A percentile compares a stretch with the other conserved stretches of the same genome.
These are phyloP conservation scores for Naumovozyma baii DNA, from an alignment of 805 yeast species.

Conservation along the genomic window DNA sequence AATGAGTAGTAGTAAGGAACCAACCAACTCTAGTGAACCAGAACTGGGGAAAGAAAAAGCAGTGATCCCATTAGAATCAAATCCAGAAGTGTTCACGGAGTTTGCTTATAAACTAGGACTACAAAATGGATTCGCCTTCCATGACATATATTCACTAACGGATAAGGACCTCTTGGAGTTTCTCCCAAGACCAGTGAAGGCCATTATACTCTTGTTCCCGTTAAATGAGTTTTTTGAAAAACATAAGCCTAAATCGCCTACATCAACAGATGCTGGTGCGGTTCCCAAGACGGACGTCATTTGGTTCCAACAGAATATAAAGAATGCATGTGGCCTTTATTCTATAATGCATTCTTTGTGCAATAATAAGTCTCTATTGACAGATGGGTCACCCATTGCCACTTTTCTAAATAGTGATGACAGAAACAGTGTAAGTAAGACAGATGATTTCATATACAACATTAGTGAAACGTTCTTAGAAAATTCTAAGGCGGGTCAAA, in stretches of 20 bases:
- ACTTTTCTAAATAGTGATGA: constrained; percentile 9
- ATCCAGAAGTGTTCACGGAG: constrained; percentile 71
- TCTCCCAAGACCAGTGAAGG: constrained; percentile 71
- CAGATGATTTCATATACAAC: constrained; percentile 27
- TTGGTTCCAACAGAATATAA: constrained; percentile 83
- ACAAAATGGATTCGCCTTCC: constrained; percentile 47
- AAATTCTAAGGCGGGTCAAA: constrained; percentile 42
- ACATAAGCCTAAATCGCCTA: neutral
- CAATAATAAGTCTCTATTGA: constrained; percentile 26
- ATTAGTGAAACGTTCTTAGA: constrained; percentile 15
- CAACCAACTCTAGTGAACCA: no score
- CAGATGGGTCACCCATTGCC: constrained; percentile 12
- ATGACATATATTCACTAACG: constrained; percentile 75
- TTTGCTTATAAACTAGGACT: constrained; percentile 66
- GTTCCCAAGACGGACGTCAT: constrained; percentile 14
- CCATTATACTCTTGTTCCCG: constrained; percentile 76
- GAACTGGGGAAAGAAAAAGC: constrained; percentile 24
- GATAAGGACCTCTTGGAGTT: constrained; percentile 75
- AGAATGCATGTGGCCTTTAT: constrained; percentile 87
- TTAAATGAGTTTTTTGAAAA: constrained; percentile 22
- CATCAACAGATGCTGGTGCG: neutral
- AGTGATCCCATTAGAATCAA: constrained; percentile 83
- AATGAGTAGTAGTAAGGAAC: no score
- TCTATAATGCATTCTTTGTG: constrained; percentile 65
- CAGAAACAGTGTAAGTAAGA: constrained; percentile 34